Evolutionary conservation across 208 protist genomes (phyloP).

Genomic region (Cochliopodium minus): DNA sequence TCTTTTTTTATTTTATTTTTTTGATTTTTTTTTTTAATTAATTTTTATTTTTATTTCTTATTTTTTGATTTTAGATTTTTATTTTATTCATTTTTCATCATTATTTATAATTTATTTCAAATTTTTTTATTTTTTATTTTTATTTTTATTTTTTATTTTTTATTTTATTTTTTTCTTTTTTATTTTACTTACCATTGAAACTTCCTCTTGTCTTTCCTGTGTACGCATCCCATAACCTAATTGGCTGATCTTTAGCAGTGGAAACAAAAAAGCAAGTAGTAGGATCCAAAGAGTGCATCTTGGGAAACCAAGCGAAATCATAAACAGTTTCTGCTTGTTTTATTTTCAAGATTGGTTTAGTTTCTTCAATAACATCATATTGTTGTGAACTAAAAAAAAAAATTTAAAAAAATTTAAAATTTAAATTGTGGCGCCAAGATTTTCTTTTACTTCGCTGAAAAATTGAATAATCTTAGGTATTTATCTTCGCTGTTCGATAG

Average conservation of each 20-base stretch:
- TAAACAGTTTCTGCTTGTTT: not conserved
- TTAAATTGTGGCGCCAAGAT: not conserved
- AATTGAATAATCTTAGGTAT: not conserved
- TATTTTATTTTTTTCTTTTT: too few species aligned
- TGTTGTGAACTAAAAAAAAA: not conserved
- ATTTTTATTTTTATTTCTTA: too few species aligned
- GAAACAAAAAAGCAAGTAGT: not conserved
- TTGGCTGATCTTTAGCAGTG: not conserved
- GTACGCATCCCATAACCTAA: conserved; percentile 2
- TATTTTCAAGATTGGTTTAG: not conserved
- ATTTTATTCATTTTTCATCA: too few species aligned
- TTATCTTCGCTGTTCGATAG: conserved; percentile 1
- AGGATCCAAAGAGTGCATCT: not conserved
- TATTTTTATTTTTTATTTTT: too few species aligned
- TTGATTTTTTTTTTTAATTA: too few species aligned
- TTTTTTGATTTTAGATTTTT: too few species aligned
- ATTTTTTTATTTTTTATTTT: too few species aligned
- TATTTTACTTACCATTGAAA: too few species aligned
- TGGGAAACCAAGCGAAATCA: conserved; percentile 10
- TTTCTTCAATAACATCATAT: not conserved
- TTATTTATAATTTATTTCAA: too few species aligned
- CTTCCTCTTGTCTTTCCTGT: not conserved
- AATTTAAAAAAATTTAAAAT: not conserved
- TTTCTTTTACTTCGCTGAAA: not conserved
- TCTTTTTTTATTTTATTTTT: too few species aligned